A percentile compares a stretch with the other conserved stretches of the same genome.
phyloP scores from a whole-genome alignment of 768 basidiomycete species.

The Nevesoporus exiguus region DNA sequence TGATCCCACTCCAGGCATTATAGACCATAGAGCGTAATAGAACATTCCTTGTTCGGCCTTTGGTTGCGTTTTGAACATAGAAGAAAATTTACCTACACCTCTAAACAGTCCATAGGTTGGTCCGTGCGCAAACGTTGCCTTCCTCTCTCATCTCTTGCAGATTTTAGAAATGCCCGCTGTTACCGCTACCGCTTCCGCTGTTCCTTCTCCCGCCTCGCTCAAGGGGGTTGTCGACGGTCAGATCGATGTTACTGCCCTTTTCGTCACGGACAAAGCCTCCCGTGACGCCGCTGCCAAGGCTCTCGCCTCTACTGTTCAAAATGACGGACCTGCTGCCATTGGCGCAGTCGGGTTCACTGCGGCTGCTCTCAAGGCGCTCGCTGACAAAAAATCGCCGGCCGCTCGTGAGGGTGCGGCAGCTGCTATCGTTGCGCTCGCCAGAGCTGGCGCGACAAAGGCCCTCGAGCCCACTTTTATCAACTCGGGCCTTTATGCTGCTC shows the following conservation, averaged over 20 bases:
- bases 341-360: slow-evolving; percentile 64
- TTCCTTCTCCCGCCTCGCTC: slow-evolving; percentile 64
- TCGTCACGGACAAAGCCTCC: slow-evolving; percentile 79
- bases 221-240: slow-evolving; percentile 66
- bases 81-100: slow-evolving; percentile 36
- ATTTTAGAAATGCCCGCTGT: slow-evolving; percentile 77
- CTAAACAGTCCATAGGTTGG: slow-evolving; percentile 41
- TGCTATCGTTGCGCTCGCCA: slow-evolving; percentile 62
- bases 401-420: slow-evolving; percentile 85
- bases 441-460: slow-evolving; percentile 69
- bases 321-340: slow-evolving; percentile 79
- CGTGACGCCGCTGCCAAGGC: slow-evolving; percentile 68
- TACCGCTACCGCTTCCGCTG: slow-evolving; percentile 57
- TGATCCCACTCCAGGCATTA: slow-evolving; percentile 31
- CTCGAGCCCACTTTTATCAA: slow-evolving; percentile 88
- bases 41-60: slow-evolving; percentile 59
- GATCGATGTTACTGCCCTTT: slow-evolving; percentile 72
- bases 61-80: slow-evolving; percentile 38
- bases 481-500: slow-evolving; percentile 80
- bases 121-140: background rate
- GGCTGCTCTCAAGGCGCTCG: slow-evolving; percentile 77
- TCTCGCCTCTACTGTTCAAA: slow-evolving; percentile 74
- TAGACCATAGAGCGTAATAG: slow-evolving; percentile 50
- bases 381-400: slow-evolving; percentile 93
- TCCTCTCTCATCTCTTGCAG: slow-evolving; percentile 28